A percentile compares a stretch with the other conserved stretches of the same genome.
phyloP scores from a whole-genome alignment of 1,139 yeast genomes.

The Geotrichum bryndzae region DNA sequence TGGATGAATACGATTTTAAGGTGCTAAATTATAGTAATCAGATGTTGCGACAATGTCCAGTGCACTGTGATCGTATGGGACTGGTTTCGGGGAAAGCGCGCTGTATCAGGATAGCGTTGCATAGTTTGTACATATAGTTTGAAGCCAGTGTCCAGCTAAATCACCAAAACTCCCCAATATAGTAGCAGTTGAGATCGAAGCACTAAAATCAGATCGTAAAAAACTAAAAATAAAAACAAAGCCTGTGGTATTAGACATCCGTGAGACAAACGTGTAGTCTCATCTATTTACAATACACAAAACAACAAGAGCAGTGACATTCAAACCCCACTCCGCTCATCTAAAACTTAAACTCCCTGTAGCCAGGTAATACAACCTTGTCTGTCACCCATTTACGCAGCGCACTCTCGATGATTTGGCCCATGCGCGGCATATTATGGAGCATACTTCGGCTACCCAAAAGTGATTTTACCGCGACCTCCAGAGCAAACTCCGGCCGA shows the following conservation, averaged over 20 bases:
- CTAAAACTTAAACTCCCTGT: constrained; percentile 44
- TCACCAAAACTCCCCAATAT: neutral
- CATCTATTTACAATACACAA: neutral
- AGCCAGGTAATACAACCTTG: constrained; percentile 87
- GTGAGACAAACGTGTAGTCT: neutral
- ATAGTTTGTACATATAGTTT: too few relatives aligned
- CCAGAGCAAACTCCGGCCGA: constrained; percentile 84
- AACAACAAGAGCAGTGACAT: neutral
- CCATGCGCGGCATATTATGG: constrained; percentile 88
- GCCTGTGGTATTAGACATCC: neutral
- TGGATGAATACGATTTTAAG: neutral
- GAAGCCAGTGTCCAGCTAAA: neutral
- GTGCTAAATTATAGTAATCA: neutral
- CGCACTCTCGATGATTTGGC: constrained; percentile 74
- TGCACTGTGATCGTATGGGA: neutral
- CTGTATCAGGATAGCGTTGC: too few relatives aligned
- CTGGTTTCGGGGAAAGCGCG: neutral
- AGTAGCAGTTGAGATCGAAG: neutral
- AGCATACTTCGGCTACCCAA: constrained; percentile 90
- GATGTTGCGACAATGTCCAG: neutral
- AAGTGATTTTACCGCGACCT: constrained; percentile 75
- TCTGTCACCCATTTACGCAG: constrained; percentile 87
- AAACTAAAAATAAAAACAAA: neutral
- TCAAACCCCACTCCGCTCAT: neutral
- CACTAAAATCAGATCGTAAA: neutral